Base-by-base conservation (phyloP, 352 stramenopile genomes). In the Stramenopiles sp. region DNA sequence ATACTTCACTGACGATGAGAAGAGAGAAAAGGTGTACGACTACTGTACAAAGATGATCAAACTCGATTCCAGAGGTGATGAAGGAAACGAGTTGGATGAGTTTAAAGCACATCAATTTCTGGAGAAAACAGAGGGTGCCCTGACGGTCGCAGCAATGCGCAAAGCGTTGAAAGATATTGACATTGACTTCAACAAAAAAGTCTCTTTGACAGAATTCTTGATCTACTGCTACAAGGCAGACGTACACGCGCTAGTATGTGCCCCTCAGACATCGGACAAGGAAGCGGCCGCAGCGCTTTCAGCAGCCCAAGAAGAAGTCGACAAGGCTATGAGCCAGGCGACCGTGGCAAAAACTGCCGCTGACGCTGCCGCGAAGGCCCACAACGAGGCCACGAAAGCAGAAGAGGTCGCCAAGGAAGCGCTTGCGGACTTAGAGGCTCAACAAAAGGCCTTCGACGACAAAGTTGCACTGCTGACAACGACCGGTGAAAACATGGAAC, bases 171-270 rank as follows among this genome's bases (percentile, higher is more conserved):
- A 48, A 31, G 76, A 79, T 34, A 82, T 82, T 35, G 79, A 82
- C 78, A 71, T 82, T 4, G 79, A 82, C 68, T 82, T 80, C 33
- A 82, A 82, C 76, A 79, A 80, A 35, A 76, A 53, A 32, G 76
- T 82, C 30, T 80, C 69, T 53, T 74, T 82, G 3, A 37, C 1
- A 32, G 79, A 82, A 76, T 82, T 82, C 76, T 69, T 82, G 4
- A 37, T 82, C 18, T 82, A 77, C 79, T 68, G 79, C 63, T 82
- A 81, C 76, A 53, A 34, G 32, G 25, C 79, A 1, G 79, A 82
- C 74, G 81, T 76, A 76, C 1, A 1, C 49, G 49, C 68, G 37
- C 77, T 82, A n/a, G 78, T 81, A 25, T 80, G 80, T 63, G 74
- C 78, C 25, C 37, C 74, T 6, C 73, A 79, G 34, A 53, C 48